Evolutionary conservation across 495 filamentous ascomycete genomes (phyloP).

Genomic region (Rhypophila decipiens): DNA sequence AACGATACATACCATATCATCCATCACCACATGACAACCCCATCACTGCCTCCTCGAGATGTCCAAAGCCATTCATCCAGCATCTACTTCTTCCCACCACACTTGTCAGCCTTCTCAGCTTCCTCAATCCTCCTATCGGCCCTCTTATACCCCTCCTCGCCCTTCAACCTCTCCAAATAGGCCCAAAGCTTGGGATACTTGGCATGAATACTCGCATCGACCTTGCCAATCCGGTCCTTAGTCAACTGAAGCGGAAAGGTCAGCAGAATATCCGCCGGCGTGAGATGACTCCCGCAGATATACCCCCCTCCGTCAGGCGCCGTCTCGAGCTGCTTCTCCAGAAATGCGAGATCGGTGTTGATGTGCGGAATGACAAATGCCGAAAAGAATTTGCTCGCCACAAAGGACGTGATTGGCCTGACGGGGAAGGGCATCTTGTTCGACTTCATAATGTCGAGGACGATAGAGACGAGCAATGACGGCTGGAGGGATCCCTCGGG

Average conservation of each 20-base stretch:
- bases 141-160: conserved; percentile 52
- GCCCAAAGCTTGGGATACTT: conserved; percentile 43
- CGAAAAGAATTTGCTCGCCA: conserved; percentile 56
- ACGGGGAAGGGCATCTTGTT: conserved; percentile 77
- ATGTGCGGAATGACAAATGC: conserved; percentile 59
- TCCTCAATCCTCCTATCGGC: conserved; percentile 53
- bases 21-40: too few relatives aligned
- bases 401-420: conserved; percentile 61
- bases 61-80: too few relatives aligned
- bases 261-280: conserved; percentile 75
- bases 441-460: conserved; percentile 35
- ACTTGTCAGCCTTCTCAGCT: too few relatives aligned
- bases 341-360: conserved; percentile 58
- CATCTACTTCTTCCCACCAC: too few relatives aligned
- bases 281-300: conserved; percentile 65
- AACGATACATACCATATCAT: too few relatives aligned
- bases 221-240: conserved; percentile 49
- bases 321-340: conserved; percentile 64
- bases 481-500: conserved; percentile 49
- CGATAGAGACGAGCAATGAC: conserved; percentile 6
- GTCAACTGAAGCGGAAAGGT: conserved; percentile 63
- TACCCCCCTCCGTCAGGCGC: conserved; percentile 52
- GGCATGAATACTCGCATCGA: conserved; percentile 17
- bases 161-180: conserved; percentile 59
- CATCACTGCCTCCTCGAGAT: too few relatives aligned